Evolutionary conservation across 1,139 yeast genomes (phyloP).

Genomic region (Protomyces pachydermus): DNA sequence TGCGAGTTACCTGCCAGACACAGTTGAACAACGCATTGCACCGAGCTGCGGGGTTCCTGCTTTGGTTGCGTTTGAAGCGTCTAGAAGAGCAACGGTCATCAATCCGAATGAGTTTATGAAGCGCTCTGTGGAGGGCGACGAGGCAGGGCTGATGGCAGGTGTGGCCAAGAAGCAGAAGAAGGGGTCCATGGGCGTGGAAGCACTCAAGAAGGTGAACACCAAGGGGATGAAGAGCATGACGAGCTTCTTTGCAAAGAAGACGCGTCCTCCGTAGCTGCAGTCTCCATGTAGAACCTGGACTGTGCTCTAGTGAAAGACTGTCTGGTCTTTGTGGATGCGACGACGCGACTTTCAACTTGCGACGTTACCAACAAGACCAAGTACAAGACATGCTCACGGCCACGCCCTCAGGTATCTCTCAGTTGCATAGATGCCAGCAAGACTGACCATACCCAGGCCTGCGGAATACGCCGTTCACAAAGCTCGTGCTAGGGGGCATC

Average conservation of each 20-base stretch:
- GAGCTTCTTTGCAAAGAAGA: constrained; percentile 14
- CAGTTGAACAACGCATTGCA: not conserved
- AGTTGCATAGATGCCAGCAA: not conserved
- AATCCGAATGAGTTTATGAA: constrained; percentile 18
- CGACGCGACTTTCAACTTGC: not conserved
- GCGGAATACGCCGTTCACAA: constrained; percentile 55
- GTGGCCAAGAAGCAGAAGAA: constrained; percentile 3
- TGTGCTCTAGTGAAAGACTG: not conserved
- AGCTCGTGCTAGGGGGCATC: constrained; percentile 44
- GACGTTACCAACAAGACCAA: not conserved
- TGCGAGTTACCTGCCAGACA: constrained; percentile 4
- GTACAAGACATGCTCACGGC: not conserved
- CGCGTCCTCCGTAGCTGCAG: not conserved
- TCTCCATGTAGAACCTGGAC: not conserved
- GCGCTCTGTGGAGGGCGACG: not conserved
- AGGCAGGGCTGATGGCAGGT: not conserved
- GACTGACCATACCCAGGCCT: constrained; percentile 44
- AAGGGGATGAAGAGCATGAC: constrained; percentile 25
- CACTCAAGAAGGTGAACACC: constrained; percentile 19
- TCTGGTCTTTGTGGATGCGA: not conserved
- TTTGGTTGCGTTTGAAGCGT: not conserved
- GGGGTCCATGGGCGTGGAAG: constrained; percentile 23
- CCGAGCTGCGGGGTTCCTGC: not conserved
- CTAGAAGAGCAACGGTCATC: constrained; percentile 7
- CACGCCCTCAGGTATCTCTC: not conserved